phyloP scores from a whole-genome alignment of 139 green algal species.

The Dunaliella sp. region DNA sequence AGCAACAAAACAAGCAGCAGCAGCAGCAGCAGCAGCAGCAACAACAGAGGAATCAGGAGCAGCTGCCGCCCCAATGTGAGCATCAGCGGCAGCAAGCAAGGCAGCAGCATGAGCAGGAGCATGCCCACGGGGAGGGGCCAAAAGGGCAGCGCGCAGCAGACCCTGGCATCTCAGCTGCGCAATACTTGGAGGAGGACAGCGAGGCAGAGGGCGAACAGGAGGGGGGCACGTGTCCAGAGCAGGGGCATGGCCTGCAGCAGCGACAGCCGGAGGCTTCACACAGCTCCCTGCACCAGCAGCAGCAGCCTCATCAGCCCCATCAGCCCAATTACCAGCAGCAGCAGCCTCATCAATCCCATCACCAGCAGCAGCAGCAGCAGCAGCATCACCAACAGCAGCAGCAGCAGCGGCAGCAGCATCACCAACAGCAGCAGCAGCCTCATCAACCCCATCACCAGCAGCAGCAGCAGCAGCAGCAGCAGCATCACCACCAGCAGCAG shows the following conservation, averaged over 20 bases:
- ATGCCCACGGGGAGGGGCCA: background rate
- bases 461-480: background rate
- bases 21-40: background rate
- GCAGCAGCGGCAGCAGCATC: background rate
- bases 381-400: background rate
- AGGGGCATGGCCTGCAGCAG: background rate
- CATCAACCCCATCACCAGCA: background rate
- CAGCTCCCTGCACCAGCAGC: background rate
- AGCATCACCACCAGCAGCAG: background rate
- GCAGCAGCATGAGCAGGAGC: background rate
- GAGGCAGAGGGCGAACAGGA: background rate
- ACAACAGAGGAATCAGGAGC: background rate
- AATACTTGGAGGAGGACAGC: background rate
- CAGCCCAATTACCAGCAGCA: background rate
- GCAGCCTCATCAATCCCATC: no score
- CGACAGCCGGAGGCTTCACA: background rate
- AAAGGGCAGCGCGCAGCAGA: background rate
- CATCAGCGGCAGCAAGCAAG: background rate
- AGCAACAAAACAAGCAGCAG: background rate
- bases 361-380: background rate
- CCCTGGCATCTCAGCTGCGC: background rate
- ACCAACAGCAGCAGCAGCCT: background rate
- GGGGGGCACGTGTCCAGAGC: background rate
- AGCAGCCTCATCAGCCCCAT: background rate
- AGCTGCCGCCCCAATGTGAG: background rate